Conservation (phyloP, 2,329 filamentous ascomycete genomes). For the Cladosporium sp. region DNA sequence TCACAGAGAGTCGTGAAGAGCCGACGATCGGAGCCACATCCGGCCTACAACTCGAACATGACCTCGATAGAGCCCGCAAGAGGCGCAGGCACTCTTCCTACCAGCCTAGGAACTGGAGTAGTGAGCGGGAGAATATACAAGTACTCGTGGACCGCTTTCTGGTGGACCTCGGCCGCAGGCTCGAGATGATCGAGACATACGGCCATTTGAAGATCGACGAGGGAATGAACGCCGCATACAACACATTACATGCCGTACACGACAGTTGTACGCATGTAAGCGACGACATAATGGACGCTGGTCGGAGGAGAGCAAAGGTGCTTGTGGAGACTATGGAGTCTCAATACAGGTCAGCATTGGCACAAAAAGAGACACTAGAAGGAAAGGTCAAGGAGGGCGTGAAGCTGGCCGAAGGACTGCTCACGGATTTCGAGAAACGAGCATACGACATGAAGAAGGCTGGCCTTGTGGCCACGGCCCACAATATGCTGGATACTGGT, state of each 20-base stretch:
- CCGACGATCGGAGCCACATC: constrained; percentile 38
- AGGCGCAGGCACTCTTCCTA: constrained; percentile 47
- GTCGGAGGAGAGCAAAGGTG: constrained; percentile 75
- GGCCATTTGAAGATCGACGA: constrained; percentile 78
- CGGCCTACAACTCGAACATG: constrained; percentile 30
- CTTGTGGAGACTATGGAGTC: constrained; percentile 90
- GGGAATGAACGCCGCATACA: constrained; percentile 78
- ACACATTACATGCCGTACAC: constrained; percentile 79
- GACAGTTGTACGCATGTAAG: constrained; percentile 86
- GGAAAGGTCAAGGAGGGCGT: constrained; percentile 89
- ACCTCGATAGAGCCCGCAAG: constrained; percentile 32
- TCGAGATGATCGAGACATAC: constrained; percentile 86
- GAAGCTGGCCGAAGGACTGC: constrained; percentile 76
- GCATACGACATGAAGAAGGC: constrained; percentile 76
- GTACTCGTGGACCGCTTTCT: constrained; percentile 68
- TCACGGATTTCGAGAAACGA: constrained; percentile 78
- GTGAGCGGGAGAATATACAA: constrained; percentile 47
- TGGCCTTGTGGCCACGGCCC: constrained; percentile 68
- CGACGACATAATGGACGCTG: constrained; percentile 82
- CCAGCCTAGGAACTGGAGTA: constrained; percentile 39
- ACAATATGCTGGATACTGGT: constrained; percentile 70
- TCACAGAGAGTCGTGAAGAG: constrained; percentile 40
- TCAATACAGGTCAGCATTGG: constrained; percentile 80
- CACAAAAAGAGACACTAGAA: constrained; percentile 78
- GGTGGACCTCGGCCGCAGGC: constrained; percentile 75